Evolutionary conservation across 768 basidiomycete genomes (phyloP), one percentile per base, ranked within the genome.

Genomic region (Suillus discolor): DNA sequence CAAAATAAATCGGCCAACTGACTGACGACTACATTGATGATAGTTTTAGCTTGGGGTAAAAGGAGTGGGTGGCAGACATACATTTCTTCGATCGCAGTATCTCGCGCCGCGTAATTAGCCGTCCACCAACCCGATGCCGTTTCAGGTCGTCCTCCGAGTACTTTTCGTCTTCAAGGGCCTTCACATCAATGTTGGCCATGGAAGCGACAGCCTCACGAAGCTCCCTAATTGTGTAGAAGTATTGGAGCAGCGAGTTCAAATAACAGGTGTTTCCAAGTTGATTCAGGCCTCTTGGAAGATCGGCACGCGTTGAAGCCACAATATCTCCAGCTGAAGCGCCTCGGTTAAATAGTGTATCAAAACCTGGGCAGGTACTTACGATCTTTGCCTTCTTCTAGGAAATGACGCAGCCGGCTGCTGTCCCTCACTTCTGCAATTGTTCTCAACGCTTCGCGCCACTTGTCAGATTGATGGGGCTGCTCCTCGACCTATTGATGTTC

Each of bases 161-260:
- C 67, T 91, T 93, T 66, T 89, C 89, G 47, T 91, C 88, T 44
- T 87, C 89, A 16, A 89, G 65, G 0, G 81, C 71, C 69, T 89
- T 89, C 64, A 83, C 64, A 57, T 84, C 85, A 45, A 83, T 73
- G 64, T 85, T 83, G 31, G 83, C 83, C 80, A 89, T 82, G 23
- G 84, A 86, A 38, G 79, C 79, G 11, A 97, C 87, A 7, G 91
- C 89, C 23, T 90, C 88, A 39, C 96, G 85, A 34, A 97, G 85
- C 42, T 96, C 93, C 72, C 87, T 91, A 77, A 97, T 94, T n/a
- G 95, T 97, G 75, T 95, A 97, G 75, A 97, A 96, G 75, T 97
- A 97, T 91, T 97, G 73, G 20, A 92, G 79, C 63, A 92, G 80
- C 44, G 91, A 94, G 72, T 94, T 95, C 57, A 93, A 80, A 71